Percentiles rank a stretch among this genome's conserved stretches.
Conservation (phyloP, 2,329 filamentous ascomycete genomes). For the Penicillium sp. region DNA sequence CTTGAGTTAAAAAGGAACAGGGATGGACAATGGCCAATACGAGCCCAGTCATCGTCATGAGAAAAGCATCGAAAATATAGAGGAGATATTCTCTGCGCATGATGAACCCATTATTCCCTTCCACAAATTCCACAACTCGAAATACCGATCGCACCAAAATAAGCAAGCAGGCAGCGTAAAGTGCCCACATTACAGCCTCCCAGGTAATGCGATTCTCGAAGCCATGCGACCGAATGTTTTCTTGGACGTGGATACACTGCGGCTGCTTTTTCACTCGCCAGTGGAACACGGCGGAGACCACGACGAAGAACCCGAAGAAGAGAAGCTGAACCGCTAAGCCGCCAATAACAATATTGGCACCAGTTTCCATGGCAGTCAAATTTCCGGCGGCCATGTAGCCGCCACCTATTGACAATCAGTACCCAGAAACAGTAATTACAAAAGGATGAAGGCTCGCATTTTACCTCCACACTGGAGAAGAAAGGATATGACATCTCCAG, state of each 20-base stretch:
- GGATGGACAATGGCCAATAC: conserved; percentile 11
- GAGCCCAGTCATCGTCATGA: conserved; percentile 33
- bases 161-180: conserved; percentile 32
- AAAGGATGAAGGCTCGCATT: background rate
- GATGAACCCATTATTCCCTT: conserved; percentile 37
- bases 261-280: conserved; percentile 28
- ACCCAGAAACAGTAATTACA: background rate
- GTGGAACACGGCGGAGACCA: conserved; percentile 57
- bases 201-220: conserved; percentile 9
- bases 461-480: conserved; percentile 33
- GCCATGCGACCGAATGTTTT: background rate
- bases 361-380: conserved; percentile 19
- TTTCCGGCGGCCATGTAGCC: conserved; percentile 30
- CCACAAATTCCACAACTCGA: conserved; percentile 37
- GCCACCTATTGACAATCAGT: conserved; percentile 26
- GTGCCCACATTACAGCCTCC: conserved; percentile 20
- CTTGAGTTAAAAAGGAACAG: conserved; percentile 3
- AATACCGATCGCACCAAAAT: conserved; percentile 40
- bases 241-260: conserved; percentile 1
- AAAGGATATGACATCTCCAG: conserved; percentile 35
- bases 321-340: conserved; percentile 64
- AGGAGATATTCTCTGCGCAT: conserved; percentile 34
- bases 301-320: conserved; percentile 62
- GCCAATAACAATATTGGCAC: conserved; percentile 53
- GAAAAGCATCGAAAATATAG: conserved; percentile 39